Percentiles rank a stretch among this genome's conserved stretches.
Evolutionary conservation across 169 alveolate genomes (phyloP).

Genomic region (Plasmodium gaboni): DNA sequence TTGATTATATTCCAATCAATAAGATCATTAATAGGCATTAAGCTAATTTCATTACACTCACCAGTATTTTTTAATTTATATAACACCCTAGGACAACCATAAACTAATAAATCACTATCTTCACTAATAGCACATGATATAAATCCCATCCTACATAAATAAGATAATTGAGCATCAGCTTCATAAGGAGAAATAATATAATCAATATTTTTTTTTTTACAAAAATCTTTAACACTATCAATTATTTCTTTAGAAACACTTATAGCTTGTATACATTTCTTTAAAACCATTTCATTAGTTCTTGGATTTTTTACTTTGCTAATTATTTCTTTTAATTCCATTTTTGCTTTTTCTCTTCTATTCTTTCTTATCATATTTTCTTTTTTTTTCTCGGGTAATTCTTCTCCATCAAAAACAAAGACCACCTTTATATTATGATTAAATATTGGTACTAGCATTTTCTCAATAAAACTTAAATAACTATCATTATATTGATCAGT

Average conservation of each 20-base stretch:
- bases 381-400: constrained; percentile 85
- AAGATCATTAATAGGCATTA: constrained; percentile 67
- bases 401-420: constrained; percentile 88
- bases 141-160: constrained; percentile 92
- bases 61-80: constrained; percentile 87
- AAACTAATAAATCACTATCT: constrained; percentile 96
- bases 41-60: constrained; percentile 80
- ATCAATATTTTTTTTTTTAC: constrained; percentile 85
- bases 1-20: constrained; percentile 59
- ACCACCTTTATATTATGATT: constrained; percentile 54
- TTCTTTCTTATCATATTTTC: constrained; percentile 81
- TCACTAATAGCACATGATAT: constrained; percentile 92
- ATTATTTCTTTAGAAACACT: constrained; percentile 84
- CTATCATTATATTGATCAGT: constrained; percentile 31
- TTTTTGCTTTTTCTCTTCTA: constrained; percentile 84
- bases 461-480: constrained; percentile 49
- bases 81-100: constrained; percentile 93
- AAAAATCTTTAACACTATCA: constrained; percentile 77
- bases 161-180: constrained; percentile 98
- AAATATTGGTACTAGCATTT: constrained; percentile 34
- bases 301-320: constrained; percentile 72
- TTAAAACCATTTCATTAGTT: constrained; percentile 78
- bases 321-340: constrained; percentile 82
- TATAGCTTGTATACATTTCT: constrained; percentile 86
- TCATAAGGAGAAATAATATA: constrained; percentile 98